Conservation (phyloP, 306 rosid genomes). For the Sicyos baderoa region DNA sequence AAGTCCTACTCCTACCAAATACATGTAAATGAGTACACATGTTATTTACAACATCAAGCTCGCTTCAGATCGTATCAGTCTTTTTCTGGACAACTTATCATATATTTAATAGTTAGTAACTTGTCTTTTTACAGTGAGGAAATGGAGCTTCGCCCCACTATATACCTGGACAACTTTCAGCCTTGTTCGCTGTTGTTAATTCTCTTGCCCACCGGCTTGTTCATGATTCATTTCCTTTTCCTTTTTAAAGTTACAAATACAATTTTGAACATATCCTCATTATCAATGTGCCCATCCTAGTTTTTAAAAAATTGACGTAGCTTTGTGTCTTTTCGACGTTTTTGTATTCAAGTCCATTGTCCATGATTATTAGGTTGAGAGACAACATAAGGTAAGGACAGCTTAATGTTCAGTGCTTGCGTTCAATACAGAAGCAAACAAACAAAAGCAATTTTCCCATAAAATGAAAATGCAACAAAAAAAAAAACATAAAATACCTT, state of each 20-base stretch:
- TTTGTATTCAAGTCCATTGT: background rate
- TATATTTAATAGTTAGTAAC: background rate
- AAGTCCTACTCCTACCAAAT: background rate
- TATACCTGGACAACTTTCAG: background rate
- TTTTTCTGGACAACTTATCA: no score
- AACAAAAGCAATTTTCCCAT: background rate
- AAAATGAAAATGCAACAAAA: background rate
- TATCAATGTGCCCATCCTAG: background rate
- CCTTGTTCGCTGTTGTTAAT: background rate
- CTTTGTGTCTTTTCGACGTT: background rate
- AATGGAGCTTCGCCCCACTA: no score
- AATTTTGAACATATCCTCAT: no score
- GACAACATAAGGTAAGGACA: background rate
- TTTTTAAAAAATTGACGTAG: background rate
- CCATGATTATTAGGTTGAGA: background rate
- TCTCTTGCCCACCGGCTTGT: background rate
- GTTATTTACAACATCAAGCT: background rate
- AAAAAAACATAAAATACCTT: slow-evolving; percentile 45
- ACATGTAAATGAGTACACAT: background rate
- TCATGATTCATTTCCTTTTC: background rate
- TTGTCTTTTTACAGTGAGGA: background rate
- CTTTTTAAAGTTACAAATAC: background rate
- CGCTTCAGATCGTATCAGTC: background rate
- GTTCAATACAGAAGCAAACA: background rate
- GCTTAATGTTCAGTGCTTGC: background rate